A percentile compares a stretch with the other conserved stretches of the same genome.
These are phyloP conservation scores for Solanum hybrid DNA, from an alignment of 305 asterid species.

Conservation along the genomic window DNA sequence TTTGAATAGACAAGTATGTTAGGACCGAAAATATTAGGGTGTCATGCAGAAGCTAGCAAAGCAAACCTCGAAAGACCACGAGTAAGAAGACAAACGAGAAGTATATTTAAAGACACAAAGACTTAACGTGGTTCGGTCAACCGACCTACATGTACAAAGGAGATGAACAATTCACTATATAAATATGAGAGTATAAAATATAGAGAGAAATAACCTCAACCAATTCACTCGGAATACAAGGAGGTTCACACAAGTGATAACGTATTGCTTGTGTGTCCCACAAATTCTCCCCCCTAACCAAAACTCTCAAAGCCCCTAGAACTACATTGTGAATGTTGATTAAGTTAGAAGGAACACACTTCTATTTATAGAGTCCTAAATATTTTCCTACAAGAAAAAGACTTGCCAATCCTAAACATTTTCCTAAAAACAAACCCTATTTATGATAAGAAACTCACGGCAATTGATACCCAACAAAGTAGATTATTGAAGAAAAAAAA, in stretches of 20 bases:
- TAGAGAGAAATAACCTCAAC: background rate
- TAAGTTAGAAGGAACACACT: background rate
- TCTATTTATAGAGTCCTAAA: background rate
- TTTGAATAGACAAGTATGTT: background rate
- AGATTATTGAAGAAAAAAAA: background rate
- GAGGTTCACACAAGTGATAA: background rate
- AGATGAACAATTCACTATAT: background rate
- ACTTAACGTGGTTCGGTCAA: background rate
- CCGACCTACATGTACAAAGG: background rate
- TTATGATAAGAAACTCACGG: background rate
- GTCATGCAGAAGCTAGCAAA: background rate
- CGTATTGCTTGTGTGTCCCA: background rate
- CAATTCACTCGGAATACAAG: background rate
- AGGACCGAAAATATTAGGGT: background rate
- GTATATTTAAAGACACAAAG: background rate
- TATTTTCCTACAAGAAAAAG: too few relatives aligned
- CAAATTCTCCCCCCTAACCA: background rate
- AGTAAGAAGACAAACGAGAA: background rate
- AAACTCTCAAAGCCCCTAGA: background rate
- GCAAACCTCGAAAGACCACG: background rate
- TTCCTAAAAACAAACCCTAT: background rate
- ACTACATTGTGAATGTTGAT: background rate
- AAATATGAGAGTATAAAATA: background rate
- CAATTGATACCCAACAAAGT: background rate
- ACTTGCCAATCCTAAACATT: background rate